These are phyloP conservation scores for Thelonectria rubi DNA, from an alignment of 2,329 filamentous ascomycete species.

Conservation along the genomic window DNA sequence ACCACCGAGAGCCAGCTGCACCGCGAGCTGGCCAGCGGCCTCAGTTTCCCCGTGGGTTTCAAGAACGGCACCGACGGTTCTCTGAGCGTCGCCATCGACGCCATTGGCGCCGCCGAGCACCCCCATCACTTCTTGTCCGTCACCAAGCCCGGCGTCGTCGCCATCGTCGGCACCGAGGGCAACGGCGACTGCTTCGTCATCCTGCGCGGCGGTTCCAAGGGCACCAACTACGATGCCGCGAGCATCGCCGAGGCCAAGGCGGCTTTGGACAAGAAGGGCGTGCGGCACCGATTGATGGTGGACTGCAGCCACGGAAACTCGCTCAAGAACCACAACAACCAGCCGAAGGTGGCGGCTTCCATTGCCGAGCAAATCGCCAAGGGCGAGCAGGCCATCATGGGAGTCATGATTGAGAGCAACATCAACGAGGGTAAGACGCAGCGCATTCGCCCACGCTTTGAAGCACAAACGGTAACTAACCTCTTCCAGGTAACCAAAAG, in stretches of 20 bases:
- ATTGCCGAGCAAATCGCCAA: constrained; percentile 85
- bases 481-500: constrained; percentile 77
- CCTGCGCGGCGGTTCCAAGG: constrained; percentile 88
- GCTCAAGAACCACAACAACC: constrained; percentile 95
- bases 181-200: constrained; percentile 99
- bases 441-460: constrained; percentile 33
- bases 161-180: constrained; percentile 92
- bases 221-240: constrained; percentile 90
- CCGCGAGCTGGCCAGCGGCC: constrained; percentile 89
- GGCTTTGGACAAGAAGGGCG: constrained; percentile 76
- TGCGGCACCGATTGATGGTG: constrained; percentile 87
- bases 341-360: constrained; percentile 87
- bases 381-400: constrained; percentile 90
- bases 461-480: constrained; percentile 37
- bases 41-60: constrained; percentile 98
- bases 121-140: constrained; percentile 97
- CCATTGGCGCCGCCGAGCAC: constrained; percentile 90
- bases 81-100: constrained; percentile 89
- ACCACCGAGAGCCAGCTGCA: constrained; percentile 97
- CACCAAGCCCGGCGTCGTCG: constrained; percentile 93
- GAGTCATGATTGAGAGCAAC: constrained; percentile 98
- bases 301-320: constrained; percentile 99
- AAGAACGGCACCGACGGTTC: constrained; percentile 98
- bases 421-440: constrained; percentile 80
- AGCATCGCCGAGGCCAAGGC: constrained; percentile 87